These are phyloP conservation scores for Fusarium siculi DNA, from an alignment of 2,329 filamentous ascomycete species.

Conservation along the genomic window DNA sequence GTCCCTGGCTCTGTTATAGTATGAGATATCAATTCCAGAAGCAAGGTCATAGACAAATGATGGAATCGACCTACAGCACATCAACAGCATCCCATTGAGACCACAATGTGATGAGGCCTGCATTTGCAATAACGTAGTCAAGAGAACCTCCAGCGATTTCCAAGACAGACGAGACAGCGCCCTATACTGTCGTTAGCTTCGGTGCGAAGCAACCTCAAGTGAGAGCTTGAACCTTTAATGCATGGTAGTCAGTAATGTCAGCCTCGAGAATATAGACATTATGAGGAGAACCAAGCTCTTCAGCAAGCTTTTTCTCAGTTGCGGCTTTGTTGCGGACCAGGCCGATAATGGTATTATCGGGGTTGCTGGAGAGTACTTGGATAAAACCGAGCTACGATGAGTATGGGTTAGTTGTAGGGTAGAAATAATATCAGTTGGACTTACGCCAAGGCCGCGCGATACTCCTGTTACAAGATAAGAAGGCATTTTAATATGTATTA, in stretches of 20 bases:
- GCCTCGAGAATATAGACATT: not conserved
- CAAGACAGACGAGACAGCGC: not conserved
- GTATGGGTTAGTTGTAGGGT: not conserved
- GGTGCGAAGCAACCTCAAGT: fast-evolving
- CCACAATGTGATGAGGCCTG: not conserved
- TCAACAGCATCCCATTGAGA: not conserved
- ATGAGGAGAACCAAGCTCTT: not conserved
- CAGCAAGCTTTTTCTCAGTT: not conserved
- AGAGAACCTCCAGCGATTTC: not conserved
- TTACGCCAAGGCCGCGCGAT: not conserved
- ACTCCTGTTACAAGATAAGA: not conserved
- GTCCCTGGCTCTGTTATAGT: not conserved
- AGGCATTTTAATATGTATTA: not conserved
- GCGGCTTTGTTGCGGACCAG: not conserved
- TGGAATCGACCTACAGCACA: not conserved
- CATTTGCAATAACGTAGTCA: not conserved
- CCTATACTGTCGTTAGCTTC: not conserved
- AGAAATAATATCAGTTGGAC: fast-evolving
- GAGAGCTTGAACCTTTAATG: not conserved
- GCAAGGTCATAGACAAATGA: fast-evolving
- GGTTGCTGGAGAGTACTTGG: not conserved
- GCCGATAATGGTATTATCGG: not conserved
- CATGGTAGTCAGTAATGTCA: not conserved
- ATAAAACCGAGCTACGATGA: not conserved
- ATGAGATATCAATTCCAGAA: not conserved